Evolutionary conservation across 23 red algal genomes (phyloP), one percentile per base, ranked within the genome.

Genomic region (Gracilariopsis chorda): DNA sequence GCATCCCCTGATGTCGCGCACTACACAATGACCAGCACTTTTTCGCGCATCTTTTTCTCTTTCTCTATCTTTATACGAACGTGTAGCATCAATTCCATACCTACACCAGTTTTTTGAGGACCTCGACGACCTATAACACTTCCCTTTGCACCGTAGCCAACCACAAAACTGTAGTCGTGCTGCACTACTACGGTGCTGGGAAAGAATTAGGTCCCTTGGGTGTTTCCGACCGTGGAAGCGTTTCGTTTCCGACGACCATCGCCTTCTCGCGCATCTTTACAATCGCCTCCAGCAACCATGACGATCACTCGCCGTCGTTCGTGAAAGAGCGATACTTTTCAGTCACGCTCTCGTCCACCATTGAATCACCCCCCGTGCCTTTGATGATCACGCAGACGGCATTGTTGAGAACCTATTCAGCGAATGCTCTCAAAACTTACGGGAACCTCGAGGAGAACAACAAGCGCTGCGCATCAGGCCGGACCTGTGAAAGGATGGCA

Each of bases 401-500:
- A 35, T 51, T 14, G 32, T 49, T 27, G 25, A 95, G 68, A 34
- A 36, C 41, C 43, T 32, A n/a, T 28, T 16, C 48, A 21, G 80
- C 84, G 13, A 95, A 13, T 20, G 59, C 58, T 44, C 84, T 35
- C 24, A 95, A 55, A 21, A 61, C 14, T 28, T 48, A 65, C 12
- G 78, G 85, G 42, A 86, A 82, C 9, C 86, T 95, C 1, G 93
- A 86, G 25, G 63, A 78, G 51, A 88, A 91, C 57, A 95, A 43
- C 41, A 83, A 46, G 44, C 49, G 49, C 69, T 95, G 93, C 25
- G 83, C 83, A 79, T 95, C 93, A 11, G 93, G 93, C 40, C 93
- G 76, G 21, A 87, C 82, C 52, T 88, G 80, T 33, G 61, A 74
- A 21, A 95, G 36, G 24, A 95, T 37, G 13, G 93, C 64, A 55